Percentiles rank a stretch among this genome's conserved stretches.
Conservation (phyloP, 331 rosid species). For the Erythrophleum ivorense region DNA sequence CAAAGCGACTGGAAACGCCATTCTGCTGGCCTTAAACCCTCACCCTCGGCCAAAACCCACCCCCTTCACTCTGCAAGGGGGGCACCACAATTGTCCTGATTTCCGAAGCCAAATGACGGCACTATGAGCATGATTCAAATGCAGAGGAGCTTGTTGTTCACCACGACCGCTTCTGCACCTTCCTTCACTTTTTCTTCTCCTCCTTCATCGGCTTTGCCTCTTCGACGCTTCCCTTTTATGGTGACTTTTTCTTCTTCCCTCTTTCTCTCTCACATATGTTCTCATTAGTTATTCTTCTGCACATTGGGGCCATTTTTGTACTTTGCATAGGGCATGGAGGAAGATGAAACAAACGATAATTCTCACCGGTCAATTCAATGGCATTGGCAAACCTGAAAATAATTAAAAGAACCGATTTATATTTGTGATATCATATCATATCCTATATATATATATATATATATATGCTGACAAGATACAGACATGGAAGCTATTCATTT, state of each 20-base stretch:
- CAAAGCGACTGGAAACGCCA: neutral
- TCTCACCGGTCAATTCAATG: neutral
- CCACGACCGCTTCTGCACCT: constrained; percentile 44
- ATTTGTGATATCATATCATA: too few species aligned
- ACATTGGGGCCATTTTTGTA: neutral
- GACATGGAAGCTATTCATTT: neutral
- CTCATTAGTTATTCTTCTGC: neutral
- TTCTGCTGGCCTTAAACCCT: constrained; percentile 12
- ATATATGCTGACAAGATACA: neutral
- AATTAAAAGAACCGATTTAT: neutral
- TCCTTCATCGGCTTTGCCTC: constrained; percentile 47
- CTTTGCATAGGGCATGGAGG: neutral
- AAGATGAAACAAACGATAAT: neutral
- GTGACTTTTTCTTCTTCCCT: constrained; percentile 40
- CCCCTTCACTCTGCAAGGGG: neutral
- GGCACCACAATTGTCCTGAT: neutral
- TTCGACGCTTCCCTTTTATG: constrained; percentile 60
- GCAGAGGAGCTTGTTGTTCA: constrained; percentile 56
- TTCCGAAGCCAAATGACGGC: constrained; percentile 39
- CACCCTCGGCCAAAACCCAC: neutral
- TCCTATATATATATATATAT: neutral
- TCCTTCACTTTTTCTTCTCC: constrained; percentile 43
- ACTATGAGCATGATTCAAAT: constrained; percentile 60
- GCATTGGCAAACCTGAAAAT: neutral
- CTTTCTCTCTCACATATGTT: neutral